phyloP scores from a whole-genome alignment of 805 yeast genomes.

The Lachancea nothofagi region DNA sequence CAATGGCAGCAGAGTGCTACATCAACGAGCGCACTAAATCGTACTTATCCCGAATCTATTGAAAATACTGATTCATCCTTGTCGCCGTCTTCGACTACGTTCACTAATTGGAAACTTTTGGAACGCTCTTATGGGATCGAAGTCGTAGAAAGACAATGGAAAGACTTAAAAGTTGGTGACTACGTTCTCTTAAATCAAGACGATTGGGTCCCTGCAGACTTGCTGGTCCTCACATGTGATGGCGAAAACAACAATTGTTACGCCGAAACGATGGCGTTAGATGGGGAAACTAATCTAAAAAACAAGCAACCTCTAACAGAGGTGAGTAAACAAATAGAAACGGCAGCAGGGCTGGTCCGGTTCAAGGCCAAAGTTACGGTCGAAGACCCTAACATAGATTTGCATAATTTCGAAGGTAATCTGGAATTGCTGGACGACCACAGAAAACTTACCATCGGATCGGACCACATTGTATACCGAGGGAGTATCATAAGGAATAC shows the following conservation, averaged over 20 bases:
- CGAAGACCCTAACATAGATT: constrained; percentile 89
- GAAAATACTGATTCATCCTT: background rate
- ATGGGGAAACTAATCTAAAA: constrained; percentile 94
- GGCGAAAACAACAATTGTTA: constrained; percentile 59
- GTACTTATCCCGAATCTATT: background rate
- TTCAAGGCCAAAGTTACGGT: constrained; percentile 52
- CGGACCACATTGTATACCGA: constrained; percentile 81
- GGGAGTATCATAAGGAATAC: constrained; percentile 91
- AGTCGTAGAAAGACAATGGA: constrained; percentile 49
- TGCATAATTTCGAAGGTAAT: constrained; percentile 88
- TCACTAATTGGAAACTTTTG: constrained; percentile 12
- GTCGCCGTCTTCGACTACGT: constrained; percentile 9
- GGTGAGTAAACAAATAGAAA: constrained; percentile 45
- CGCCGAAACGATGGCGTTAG: constrained; percentile 94
- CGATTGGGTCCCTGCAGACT: constrained; percentile 94
- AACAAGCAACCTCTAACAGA: constrained; percentile 63
- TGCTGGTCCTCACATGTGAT: constrained; percentile 62
- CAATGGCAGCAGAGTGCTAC: constrained; percentile 9
- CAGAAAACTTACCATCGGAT: constrained; percentile 54
- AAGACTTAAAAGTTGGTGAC: constrained; percentile 81
- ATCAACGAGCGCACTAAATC: constrained; percentile 9
- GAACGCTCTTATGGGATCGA: constrained; percentile 20
- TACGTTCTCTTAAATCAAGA: constrained; percentile 64
- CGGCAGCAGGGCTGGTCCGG: constrained; percentile 46
- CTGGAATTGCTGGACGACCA: constrained; percentile 39